Evolutionary conservation across 257 asterid species (phyloP), one percentile per base, ranked within the genome.

Genomic region (Apocynum venetum): DNA sequence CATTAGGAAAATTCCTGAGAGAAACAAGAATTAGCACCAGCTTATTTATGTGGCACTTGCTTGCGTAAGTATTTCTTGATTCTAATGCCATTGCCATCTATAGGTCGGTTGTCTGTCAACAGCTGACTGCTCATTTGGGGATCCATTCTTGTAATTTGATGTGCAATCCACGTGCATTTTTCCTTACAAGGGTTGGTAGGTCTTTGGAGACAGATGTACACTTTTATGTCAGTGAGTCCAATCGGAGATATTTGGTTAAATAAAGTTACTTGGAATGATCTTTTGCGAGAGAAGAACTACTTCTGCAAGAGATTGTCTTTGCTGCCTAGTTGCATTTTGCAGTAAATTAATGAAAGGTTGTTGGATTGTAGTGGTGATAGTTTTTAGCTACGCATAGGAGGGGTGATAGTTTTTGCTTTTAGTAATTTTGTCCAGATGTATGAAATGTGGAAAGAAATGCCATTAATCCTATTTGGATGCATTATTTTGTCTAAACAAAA

Each of bases 81-180:
- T 56, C 71, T 35, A 48, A 66, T 35, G 60, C n/a, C 43, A 59
- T 1, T 57, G 12, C 60, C 63, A 59, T 59, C 40, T 7, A 59
- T 8, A n/a, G 65, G 6, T 59, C 3, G 10, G 13, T 77, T 25
- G 44, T 51, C 61, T 31, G 49, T 70, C 71, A 3, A 56, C 4
- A 43, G 40, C 55, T 52, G 59, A 71, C 46, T 68, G 70, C 49
- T 52, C 20, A 48, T 25, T 7, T n/a, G 59, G 69, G 65, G 14
- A 52, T 65, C 15, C 70, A 31, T 69, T 40, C 74, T 52, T 77
- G 70, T 56, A 36, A 3, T 77, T 53, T 14, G 69, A 69, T 68
- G 57, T 49, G 56, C 10, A 35, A 72, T 44, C 41, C 36, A 17
- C 40, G 9, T 41, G 48, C 48, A 36, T n/a, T 51, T 38, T 71